Base-by-base conservation (phyloP, 495 filamentous ascomycete species). In the Clavariopsis aquatica region DNA sequence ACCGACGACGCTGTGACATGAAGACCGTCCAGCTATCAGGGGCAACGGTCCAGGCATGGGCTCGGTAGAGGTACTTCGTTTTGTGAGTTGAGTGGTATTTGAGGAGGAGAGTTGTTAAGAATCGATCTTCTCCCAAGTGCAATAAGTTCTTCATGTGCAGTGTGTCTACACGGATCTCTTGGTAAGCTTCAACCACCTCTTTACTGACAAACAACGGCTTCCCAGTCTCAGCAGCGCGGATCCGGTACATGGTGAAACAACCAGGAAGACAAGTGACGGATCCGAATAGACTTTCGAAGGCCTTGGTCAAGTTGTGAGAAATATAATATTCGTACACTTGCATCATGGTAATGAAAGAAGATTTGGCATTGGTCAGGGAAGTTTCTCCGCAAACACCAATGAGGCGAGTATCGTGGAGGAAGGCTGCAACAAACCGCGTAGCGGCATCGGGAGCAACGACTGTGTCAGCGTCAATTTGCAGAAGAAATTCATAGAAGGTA, bases 301-400 rank as follows among this genome's bases (percentile, higher is more conserved):
- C 95, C 78, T 98, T 98, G 71, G 89, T 87, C 69, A 98, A 81
- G 74, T 98, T 95, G 81, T 98, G 94, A 57, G 95, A 98, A 65
- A 98, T 98, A 78, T 93, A 98, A 82, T 98, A 96, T 78, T 98
- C 94, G 81, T 98, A 98, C 19, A 98, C 94, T 76, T 98, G 94
- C 65, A 99, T 98, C 93, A 98, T 98, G 31, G 94, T 99, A 63
- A 94, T 83, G 67, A 92, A 90, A 15, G 93, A 96, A 17, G 89
- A 83, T 76, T 96, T 96, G 53, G 92, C 90, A 72, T 99, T 99
- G 52, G 89, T 90, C 26, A 99, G 80, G 10, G 89, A 87, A 0
- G 94, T 99, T 76, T 99, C 94, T 71, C 94, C 94, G 73, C 95
- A 99, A 54, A 94, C 85, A 68, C 89, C 94, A 71, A 96, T 91